Percentiles rank a stretch among this genome's conserved stretches.
Conservation (phyloP, 306 rosid species). For the Fragaria nilgerrensis region DNA sequence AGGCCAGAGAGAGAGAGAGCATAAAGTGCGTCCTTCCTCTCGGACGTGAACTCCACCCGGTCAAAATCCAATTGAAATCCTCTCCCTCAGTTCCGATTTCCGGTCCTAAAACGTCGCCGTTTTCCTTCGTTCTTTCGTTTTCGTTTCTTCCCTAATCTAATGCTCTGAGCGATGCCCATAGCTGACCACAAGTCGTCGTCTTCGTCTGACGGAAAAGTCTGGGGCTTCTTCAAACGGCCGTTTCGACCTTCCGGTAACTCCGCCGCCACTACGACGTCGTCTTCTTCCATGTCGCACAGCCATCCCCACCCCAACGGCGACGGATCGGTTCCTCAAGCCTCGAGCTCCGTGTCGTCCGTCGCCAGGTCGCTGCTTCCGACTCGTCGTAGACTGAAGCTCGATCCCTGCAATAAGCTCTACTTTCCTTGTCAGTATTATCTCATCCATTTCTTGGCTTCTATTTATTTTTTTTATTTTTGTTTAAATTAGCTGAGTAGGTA, state of each 20-base stretch:
- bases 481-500: not conserved
- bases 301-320: slow-evolving; percentile 43
- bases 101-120: not conserved
- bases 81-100: slow-evolving; percentile 31
- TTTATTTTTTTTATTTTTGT: not conserved
- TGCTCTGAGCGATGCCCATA: slow-evolving; percentile 64
- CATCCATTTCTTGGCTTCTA: not conserved
- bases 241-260: slow-evolving; percentile 49
- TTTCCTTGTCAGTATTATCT: slow-evolving; percentile 69
- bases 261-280: slow-evolving; percentile 45
- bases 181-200: slow-evolving; percentile 65
- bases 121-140: not conserved
- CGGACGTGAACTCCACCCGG: slow-evolving; percentile 31
- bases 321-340: slow-evolving; percentile 47
- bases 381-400: slow-evolving; percentile 97
- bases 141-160: not conserved
- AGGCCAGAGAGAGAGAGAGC: not conserved
- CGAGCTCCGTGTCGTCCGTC: slow-evolving; percentile 81
- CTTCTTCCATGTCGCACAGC: slow-evolving; percentile 25
- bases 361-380: slow-evolving; percentile 88
- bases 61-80: slow-evolving; percentile 34
- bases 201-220: slow-evolving; percentile 74
- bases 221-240: slow-evolving; percentile 88
- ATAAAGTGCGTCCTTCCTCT: not conserved
- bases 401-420: slow-evolving; percentile 85